phyloP scores from a whole-genome alignment of 805 yeast species.

The Candida michaelii region DNA sequence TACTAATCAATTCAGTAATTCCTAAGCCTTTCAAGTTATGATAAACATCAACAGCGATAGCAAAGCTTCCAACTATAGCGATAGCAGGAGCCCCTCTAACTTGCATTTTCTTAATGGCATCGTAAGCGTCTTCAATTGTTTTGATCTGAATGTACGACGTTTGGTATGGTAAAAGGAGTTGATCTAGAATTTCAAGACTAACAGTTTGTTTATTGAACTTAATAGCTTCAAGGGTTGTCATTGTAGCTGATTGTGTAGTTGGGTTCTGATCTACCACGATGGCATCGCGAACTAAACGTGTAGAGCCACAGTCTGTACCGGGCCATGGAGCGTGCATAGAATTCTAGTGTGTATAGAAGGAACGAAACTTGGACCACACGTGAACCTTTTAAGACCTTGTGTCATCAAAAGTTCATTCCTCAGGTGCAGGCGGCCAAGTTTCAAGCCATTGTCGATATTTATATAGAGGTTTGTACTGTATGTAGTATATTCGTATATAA shows the following conservation, averaged over 20 bases:
- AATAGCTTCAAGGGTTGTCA: slow-evolving; percentile 56
- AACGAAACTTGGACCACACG: no score
- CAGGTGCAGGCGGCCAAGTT: no score
- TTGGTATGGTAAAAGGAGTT: slow-evolving; percentile 76
- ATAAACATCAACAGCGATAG: slow-evolving; percentile 70
- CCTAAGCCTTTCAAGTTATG: slow-evolving; percentile 28
- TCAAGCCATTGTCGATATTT: no score
- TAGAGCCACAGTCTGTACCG: background rate
- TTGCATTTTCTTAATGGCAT: slow-evolving; percentile 86
- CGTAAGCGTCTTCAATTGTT: slow-evolving; percentile 71
- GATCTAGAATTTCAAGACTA: slow-evolving; percentile 70
- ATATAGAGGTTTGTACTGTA: no score
- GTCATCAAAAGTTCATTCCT: no score
- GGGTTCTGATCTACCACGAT: no score
- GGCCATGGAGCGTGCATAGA: no score
- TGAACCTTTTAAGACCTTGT: no score
- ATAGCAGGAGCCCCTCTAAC: slow-evolving; percentile 99
- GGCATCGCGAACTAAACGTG: background rate
- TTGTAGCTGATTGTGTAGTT: background rate
- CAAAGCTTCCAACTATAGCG: slow-evolving; percentile 88
- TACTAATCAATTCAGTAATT: slow-evolving; percentile 32
- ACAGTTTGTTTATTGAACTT: slow-evolving; percentile 50
- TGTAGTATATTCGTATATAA: no score
- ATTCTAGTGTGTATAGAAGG: no score
- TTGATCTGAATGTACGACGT: slow-evolving; percentile 64